Base-by-base conservation (phyloP, 2,329 filamentous ascomycete genomes). In the Aspergillus tanneri region DNA sequence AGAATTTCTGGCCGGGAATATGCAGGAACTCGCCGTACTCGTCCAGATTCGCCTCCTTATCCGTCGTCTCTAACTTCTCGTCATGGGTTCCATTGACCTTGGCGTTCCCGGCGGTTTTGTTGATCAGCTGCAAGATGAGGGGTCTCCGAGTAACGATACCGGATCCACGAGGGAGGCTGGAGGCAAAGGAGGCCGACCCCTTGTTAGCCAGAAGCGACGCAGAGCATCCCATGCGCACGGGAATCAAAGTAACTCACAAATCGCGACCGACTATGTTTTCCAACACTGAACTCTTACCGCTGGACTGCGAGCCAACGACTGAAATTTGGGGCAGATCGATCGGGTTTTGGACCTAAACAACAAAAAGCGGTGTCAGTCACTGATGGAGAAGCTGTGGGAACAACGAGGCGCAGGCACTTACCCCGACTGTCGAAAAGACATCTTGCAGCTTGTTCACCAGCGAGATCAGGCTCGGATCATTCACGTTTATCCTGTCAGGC, bases 21-120 rank as follows among this genome's bases (percentile, higher is more conserved):
- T 99, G 93, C 56, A 99, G 79, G 74, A 99, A 99, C 78, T 99
- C 93, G 77, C 92, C 93, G 89, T 95, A 99, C 73, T 99, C 93
- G 67, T 97, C 90, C 16, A 82, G 72, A 72, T 99, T 99, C 64
- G 91, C 89, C 60, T 90, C 87, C 71, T 88, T 87, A 72, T 97
- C 93, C 58, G 80, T 84, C 46, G 82, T 84, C 50, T 82, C 73
- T 60, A 90, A 67, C 53, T 78, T 76, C 38, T 87, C 82, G 41
- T 81, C 79, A 57, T 82, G 80, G 50, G 84, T 80, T 47, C 90
- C 90, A 71, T 96, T 96, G 53, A 76, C 60, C 68, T 83, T 76
- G 19, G 83, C 65, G 65, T 87, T 82, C 14, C 40, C 74, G 61
- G 84, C 73, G 12, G 86, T 77, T 55, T 89, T 87, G 80, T 99